Evolutionary conservation across 305 asterid species (phyloP).

Genomic region (Solanum hybrid): DNA sequence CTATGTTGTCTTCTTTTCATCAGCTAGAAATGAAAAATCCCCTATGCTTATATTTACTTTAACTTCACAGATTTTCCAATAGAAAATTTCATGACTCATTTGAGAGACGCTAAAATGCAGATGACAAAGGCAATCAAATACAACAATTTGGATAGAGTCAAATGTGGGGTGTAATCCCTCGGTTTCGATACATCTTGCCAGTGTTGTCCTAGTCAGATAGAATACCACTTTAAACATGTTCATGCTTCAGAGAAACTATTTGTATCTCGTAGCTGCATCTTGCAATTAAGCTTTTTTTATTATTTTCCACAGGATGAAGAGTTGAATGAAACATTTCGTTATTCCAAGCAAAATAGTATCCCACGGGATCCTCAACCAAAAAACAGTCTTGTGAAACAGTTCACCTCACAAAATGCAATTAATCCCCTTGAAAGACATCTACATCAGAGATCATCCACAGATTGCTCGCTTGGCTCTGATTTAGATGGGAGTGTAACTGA

Average conservation of each 20-base stretch:
- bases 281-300: background rate
- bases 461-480: slow-evolving; percentile 15
- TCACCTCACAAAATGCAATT: background rate
- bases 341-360: slow-evolving; percentile 33
- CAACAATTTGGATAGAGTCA: background rate
- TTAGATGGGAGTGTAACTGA: slow-evolving; percentile 23
- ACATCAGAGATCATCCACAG: slow-evolving; percentile 22
- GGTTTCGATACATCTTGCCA: background rate
- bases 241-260: background rate
- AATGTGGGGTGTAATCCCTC: background rate
- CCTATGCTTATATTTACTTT: background rate
- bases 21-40: background rate
- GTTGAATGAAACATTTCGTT: slow-evolving; percentile 31
- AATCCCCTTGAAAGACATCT: slow-evolving; percentile 2
- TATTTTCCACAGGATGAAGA: slow-evolving; percentile 38
- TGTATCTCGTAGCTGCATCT: background rate
- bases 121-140: background rate
- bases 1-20: background rate
- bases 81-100: background rate
- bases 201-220: background rate
- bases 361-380: slow-evolving; percentile 22
- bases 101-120: background rate
- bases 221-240: background rate
- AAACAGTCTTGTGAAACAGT: background rate
- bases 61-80: background rate